These are phyloP conservation scores for Aegilops bicornis DNA, from an alignment of 176 grass and related monocot genomes.

Conservation along the genomic window DNA sequence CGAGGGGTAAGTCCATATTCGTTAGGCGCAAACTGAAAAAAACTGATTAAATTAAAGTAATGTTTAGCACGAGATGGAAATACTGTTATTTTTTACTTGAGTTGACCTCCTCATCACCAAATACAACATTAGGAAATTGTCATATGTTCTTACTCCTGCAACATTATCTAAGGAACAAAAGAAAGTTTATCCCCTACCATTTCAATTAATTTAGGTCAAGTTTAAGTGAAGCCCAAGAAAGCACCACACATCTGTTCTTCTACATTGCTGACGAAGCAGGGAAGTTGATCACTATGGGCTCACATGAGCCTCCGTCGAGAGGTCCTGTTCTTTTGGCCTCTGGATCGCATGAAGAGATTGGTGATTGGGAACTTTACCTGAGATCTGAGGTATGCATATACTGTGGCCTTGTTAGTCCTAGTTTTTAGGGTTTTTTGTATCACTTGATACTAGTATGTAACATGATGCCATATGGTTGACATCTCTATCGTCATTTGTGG, in stretches of 20 bases:
- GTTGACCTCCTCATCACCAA: slow-evolving; percentile 15
- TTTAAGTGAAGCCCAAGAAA: slow-evolving; percentile 60
- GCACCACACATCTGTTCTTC: slow-evolving; percentile 74
- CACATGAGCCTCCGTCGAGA: slow-evolving; percentile 48
- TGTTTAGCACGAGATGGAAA: background rate
- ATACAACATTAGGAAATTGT: background rate
- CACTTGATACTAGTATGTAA: slow-evolving; percentile 16
- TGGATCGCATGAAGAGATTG: slow-evolving; percentile 64
- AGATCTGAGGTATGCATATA: slow-evolving; percentile 62
- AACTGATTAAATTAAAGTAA: background rate
- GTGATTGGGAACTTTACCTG: slow-evolving; percentile 80
- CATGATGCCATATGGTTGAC: slow-evolving; percentile 14
- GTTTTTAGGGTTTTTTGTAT: background rate
- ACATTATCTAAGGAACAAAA: slow-evolving; percentile 25
- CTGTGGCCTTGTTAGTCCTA: slow-evolving; percentile 13
- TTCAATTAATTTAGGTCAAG: slow-evolving; percentile 47
- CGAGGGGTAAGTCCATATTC: slow-evolving; percentile 46
- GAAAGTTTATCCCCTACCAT: slow-evolving; percentile 16
- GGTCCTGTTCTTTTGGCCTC: slow-evolving; percentile 82
- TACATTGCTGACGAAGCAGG: slow-evolving; percentile 84
- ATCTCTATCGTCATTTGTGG: slow-evolving; percentile 22
- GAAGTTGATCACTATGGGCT: slow-evolving; percentile 58
- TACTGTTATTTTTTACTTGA: background rate
- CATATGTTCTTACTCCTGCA: background rate
- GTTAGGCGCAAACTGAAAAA: slow-evolving; percentile 3